Percentiles rank a stretch among this genome's conserved stretches.
These are phyloP conservation scores for Darksidea phi DNA, from an alignment of 495 filamentous ascomycete genomes.

Conservation along the genomic window DNA sequence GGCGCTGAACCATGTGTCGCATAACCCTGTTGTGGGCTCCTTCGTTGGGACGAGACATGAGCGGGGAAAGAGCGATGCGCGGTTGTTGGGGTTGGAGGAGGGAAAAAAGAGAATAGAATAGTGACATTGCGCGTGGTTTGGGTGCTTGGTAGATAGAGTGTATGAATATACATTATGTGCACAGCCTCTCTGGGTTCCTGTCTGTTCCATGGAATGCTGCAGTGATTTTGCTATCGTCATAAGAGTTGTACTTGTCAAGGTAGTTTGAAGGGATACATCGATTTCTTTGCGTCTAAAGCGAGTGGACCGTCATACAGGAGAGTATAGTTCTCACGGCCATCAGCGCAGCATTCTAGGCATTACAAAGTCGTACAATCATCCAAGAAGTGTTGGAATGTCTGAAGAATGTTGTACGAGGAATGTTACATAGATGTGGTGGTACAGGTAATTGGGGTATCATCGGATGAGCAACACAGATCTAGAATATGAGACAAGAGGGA, in stretches of 20 bases:
- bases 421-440: conserved; percentile 19
- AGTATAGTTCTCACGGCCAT: too few species aligned
- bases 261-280: too few species aligned
- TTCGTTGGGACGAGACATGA: conserved; percentile 68
- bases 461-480: background rate
- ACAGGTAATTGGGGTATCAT: conserved; percentile 20
- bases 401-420: background rate
- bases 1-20: conserved; percentile 69
- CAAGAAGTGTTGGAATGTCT: background rate
- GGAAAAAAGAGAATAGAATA: conserved; percentile 96
- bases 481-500: background rate
- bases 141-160: background rate
- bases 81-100: conserved; percentile 81
- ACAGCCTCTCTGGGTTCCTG: too few species aligned
- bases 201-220: too few species aligned
- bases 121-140: background rate
- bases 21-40: conserved; percentile 72
- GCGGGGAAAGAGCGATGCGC: conserved; percentile 71
- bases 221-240: too few species aligned
- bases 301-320: too few species aligned
- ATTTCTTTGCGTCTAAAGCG: too few species aligned
- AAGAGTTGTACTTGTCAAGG: too few species aligned
- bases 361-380: background rate
- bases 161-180: background rate
- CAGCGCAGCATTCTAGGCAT: too few species aligned